Base-by-base conservation (phyloP, 2,329 filamentous ascomycete species). In the Colletotrichum falcatum region DNA sequence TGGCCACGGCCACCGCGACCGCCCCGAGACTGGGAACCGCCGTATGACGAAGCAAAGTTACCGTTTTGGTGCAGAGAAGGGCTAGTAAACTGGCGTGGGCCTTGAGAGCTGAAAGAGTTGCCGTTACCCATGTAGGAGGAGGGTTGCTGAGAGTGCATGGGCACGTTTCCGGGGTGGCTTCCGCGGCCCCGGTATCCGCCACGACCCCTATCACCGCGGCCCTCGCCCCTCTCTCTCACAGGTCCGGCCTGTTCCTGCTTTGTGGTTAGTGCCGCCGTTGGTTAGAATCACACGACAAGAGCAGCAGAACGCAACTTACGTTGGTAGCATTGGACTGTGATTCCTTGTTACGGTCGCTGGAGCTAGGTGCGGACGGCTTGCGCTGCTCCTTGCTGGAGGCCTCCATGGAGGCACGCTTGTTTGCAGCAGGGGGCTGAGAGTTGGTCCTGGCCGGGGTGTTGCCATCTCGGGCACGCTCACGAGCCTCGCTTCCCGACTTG, bases 331-430 rank as follows among this genome's bases (percentile, higher is more conserved):
- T 70, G 16, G 58, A 61, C 37, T 73, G 70, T 30, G 71, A 63
- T 44, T 84, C 80, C 75, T 85, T 88, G n/a, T 76, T 70, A 26
- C 69, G 65, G 6, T 71, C 69, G 42, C 65, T 46, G 11, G 59
- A 59, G 46, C 48, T 53, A 11, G 79, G 79, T 49, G 77, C 73
- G 1, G 81, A 73, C 6, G 80, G 69, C 78, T 87, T 89, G 71
- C 85, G 85, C 71, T 83, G 80, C 48, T 87, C 85, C 55, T 83
- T 83, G 48, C 74, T 76, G 11, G 79, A 74, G 2, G 75, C 77
- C 68, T 88, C 87, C 20, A 82, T 73, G 1, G 84, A 81, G 23
- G 77, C 78, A 55, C 85, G 84, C 78, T 88, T 89, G 48, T 80
- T 76, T 2, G 80, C 67, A 8, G 74, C 70, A 1, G 81, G 76